Evolutionary conservation across 495 filamentous ascomycete genomes (phyloP), one percentile per base, ranked within the genome.

Genomic region (Xylaria grammica): DNA sequence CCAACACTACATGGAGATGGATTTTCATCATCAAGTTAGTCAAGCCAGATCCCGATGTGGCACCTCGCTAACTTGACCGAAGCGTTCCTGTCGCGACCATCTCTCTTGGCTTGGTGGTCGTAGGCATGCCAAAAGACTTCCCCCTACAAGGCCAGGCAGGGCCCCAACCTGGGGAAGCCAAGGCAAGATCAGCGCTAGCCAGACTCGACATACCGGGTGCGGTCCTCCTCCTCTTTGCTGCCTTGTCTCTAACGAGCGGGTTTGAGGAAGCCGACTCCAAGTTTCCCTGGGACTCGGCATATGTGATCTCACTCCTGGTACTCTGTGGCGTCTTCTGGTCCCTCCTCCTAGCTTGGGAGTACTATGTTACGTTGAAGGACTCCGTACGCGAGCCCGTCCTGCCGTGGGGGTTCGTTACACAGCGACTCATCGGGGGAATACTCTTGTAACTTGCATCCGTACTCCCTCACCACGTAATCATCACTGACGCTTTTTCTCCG

Each of bases 21-120:
- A 70, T 81, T 9, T 79, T 79, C 55, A 66, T 69, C 4, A 63
- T 81, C 4, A 80, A 81, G 78, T 79, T 7, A 5, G 52, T 56
- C 1, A 17, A 38, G 3, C 51, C 17, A 2, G 17, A 44, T 44
- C 3, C 17, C 19, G 29, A 24, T 10, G 32, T 5, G 11, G 4
- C 11, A 36, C 11, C n/a, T 36, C 5, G 4, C 32, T 36, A 11
- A 36, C 32, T 11, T 36, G 5, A 36, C 4, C 11, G 11, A 5
- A 53, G 50, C n/a, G 50, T 36, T 8, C 50, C 50, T 2, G 30
- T 53, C 30, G 5, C 50, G 15, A 22, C 19, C 5, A 20, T 53
- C 8, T 36, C 17, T 36, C 17, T 53, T 36, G 30, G 4, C 29
- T 4, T 32, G 17, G n/a, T 34, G 8, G 1, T 53, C 6, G 2